Evolutionary conservation across 352 stramenopile genomes (phyloP).

Genomic region (Albugo laibachii): DNA sequence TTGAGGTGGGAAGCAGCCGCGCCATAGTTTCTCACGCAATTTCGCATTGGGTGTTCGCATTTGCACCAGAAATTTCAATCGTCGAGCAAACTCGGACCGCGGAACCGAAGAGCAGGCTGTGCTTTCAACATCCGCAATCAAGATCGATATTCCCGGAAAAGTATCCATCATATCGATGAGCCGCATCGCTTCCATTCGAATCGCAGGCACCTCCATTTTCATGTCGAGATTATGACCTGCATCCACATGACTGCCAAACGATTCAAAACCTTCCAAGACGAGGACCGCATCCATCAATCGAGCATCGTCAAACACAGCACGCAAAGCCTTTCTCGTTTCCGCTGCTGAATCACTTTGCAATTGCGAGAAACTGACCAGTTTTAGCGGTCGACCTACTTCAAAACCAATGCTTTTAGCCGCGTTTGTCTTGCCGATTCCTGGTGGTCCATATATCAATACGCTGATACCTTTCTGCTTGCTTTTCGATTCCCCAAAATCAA

Average conservation of each 20-base stretch:
- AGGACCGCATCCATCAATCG: slow-evolving; percentile 73
- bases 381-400: slow-evolving; percentile 61
- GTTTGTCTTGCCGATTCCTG: slow-evolving; percentile 54
- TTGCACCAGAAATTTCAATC: slow-evolving; percentile 73
- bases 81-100: slow-evolving; percentile 46
- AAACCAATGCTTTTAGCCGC: slow-evolving; percentile 65
- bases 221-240: slow-evolving; percentile 23
- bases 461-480: slow-evolving; percentile 67
- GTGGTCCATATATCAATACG: slow-evolving; percentile 42
- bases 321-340: slow-evolving; percentile 54
- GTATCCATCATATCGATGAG: slow-evolving; percentile 57
- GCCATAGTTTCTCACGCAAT: slow-evolving; percentile 54
- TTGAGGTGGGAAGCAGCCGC: slow-evolving; percentile 46
- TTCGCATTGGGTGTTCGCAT: slow-evolving; percentile 56
- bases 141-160: slow-evolving; percentile 61
- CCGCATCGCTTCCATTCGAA: slow-evolving; percentile 52
- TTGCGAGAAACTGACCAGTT: slow-evolving; percentile 62
- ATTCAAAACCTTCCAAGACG: slow-evolving; percentile 74
- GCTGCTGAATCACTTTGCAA: slow-evolving; percentile 48
- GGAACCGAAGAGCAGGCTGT: slow-evolving; percentile 19
- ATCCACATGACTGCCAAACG: slow-evolving; percentile 61
- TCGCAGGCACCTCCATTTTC: slow-evolving; percentile 44
- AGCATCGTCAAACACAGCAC: slow-evolving; percentile 71
- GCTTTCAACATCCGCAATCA: slow-evolving; percentile 50
- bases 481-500: slow-evolving; percentile 31